Percentiles rank a stretch among this genome's conserved stretches.
Evolutionary conservation across 345 rosid genomes (phyloP).

Genomic region (Salix dunnii): DNA sequence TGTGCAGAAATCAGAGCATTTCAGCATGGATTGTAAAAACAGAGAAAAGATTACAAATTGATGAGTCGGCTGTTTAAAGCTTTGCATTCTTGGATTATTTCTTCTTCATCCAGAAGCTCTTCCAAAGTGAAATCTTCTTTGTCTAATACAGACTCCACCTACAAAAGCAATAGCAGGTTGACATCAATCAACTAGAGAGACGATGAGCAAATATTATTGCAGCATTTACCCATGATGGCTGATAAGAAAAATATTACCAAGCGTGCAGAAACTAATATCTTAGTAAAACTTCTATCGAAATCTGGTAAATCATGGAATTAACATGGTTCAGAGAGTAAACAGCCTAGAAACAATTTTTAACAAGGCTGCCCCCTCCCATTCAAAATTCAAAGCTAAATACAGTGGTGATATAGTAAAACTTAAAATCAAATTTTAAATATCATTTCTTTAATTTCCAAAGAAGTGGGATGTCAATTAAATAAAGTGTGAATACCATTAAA

Average conservation of each 20-base stretch:
- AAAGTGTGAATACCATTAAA: background rate
- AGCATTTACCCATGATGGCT: background rate
- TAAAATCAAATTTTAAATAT: background rate
- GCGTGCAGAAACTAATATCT: background rate
- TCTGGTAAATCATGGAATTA: background rate
- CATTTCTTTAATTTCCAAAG: background rate
- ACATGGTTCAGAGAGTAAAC: background rate
- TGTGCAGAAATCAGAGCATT: background rate
- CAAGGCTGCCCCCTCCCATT: slow-evolving; percentile 1
- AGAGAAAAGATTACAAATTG: slow-evolving; percentile 58
- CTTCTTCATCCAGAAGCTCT: slow-evolving; percentile 99
- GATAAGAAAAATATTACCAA: background rate
- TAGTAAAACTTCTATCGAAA: background rate
- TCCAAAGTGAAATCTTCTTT: slow-evolving; percentile 88
- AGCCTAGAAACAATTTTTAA: background rate
- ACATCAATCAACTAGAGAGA: background rate
- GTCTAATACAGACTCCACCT: slow-evolving; percentile 93
- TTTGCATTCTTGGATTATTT: slow-evolving; percentile 99
- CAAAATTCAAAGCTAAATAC: background rate
- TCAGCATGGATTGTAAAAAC: background rate
- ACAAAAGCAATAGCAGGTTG: slow-evolving; percentile 6
- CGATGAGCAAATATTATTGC: background rate
- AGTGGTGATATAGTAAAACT: background rate
- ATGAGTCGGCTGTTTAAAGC: slow-evolving; percentile 94
- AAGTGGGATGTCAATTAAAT: background rate